Evolutionary conservation across 495 filamentous ascomycete genomes (phyloP), one percentile per base, ranked within the genome.

Genomic region (Friedmanniomyces endolithicus): DNA sequence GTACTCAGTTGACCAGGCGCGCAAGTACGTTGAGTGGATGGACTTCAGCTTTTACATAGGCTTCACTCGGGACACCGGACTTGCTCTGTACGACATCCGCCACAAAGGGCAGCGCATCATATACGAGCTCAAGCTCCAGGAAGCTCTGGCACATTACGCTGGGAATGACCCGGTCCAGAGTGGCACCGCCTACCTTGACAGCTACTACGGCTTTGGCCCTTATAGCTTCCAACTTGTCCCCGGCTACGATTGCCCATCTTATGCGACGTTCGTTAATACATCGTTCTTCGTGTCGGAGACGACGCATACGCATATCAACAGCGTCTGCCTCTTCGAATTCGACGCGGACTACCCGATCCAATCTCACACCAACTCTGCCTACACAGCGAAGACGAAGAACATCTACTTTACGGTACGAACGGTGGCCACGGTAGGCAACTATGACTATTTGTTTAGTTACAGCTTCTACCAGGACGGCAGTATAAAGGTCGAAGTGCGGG

Each of bases 391-490:
- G n/a, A 56, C 53, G 17, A 76, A 74, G 56, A 74, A 75, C 60
- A 70, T 66, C 7, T 67, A 69, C 23, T 73, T 78, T 44, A 69
- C 67, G 7, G 60, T 76, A 7, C 70, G 75, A 17, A 62, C 63
- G 7, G 64, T 78, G 14, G 62, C 66, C 25, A 76, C 73, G 6
- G 68, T 78, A 24, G 77, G 75, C 7, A 56, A 56, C 25, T 56
- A 56, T 20, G 53, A 56, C 24, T 56, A 72, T 49, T 65, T 67
- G 41, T 74, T 76, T 33, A 59, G 61, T 33, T 79, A 78, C 52
- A 66, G 64, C 25, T 82, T 81, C 65, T 69, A 76, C 57, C 61
- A 76, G 25, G 78, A 81, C 59, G 78, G 77, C 16, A 71, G 66
- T 16, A 71, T 82, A 48, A 68, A 75, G 31, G 71, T 79, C 24